Percentiles rank a stretch among this genome's conserved stretches.
phyloP scores from a whole-genome alignment of 1,284 basidiomycete species.

The Baeospora myosura region DNA sequence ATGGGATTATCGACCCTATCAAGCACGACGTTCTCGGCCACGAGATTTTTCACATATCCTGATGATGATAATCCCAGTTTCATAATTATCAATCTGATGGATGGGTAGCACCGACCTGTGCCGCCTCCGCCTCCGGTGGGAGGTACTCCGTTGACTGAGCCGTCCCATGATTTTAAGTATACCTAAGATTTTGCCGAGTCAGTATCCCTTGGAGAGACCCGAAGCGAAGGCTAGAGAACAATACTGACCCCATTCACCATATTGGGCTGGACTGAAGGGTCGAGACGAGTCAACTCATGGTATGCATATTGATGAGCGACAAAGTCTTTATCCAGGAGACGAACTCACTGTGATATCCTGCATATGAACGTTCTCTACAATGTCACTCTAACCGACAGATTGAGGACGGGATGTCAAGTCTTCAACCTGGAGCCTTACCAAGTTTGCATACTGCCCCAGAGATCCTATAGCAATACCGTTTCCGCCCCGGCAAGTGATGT shows the following conservation, averaged over 20 bases:
- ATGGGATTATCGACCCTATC: constrained; percentile 40
- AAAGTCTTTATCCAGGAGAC: constrained; percentile 2
- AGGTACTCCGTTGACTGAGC: constrained; percentile 44
- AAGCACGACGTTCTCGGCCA: constrained; percentile 37
- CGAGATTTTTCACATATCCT: constrained; percentile 47
- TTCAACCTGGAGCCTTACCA: constrained; percentile 26
- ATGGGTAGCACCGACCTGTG: too few species aligned
- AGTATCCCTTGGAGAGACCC: not conserved
- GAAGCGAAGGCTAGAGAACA: too few species aligned
- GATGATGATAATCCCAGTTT: not conserved
- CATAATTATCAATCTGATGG: too few species aligned
- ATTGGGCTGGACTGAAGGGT: constrained; percentile 43
- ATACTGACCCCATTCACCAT: constrained; percentile 41
- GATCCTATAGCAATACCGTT: constrained; percentile 62
- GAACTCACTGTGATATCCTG: constrained; percentile 38
- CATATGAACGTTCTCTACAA: constrained; percentile 49
- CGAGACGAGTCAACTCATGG: constrained; percentile 42
- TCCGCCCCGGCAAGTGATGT: constrained; percentile 53
- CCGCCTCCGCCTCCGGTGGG: constrained; percentile 62
- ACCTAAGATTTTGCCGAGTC: constrained; percentile 28
- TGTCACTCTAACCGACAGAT: constrained; percentile 34
- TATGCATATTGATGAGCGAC: not conserved
- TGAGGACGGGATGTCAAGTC: not conserved
- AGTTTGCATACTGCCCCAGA: constrained; percentile 50
- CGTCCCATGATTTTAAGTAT: constrained; percentile 63